Percentiles rank a stretch among this genome's conserved stretches.
Conservation (phyloP, 768 basidiomycete genomes). For the Lepiota subincarnata region DNA sequence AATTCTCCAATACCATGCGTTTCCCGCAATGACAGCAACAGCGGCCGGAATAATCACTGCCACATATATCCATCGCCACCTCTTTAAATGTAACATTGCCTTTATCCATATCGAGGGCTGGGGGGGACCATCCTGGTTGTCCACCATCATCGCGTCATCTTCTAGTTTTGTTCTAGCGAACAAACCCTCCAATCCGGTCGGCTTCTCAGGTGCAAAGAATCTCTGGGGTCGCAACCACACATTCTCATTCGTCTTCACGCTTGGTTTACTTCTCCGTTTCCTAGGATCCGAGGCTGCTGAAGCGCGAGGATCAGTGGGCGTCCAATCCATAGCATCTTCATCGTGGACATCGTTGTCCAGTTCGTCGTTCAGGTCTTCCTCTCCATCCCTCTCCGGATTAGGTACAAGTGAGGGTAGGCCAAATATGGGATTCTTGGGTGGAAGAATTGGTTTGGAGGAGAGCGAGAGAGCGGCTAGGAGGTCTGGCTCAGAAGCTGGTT, state of each 20-base stretch:
- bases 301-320: constrained; percentile 43
- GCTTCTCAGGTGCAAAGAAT: constrained; percentile 75
- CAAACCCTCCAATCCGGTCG: constrained; percentile 70
- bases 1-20: neutral
- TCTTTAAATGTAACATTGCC: constrained; percentile 21
- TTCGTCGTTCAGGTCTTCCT: constrained; percentile 32
- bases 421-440: constrained; percentile 53
- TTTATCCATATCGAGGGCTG: neutral
- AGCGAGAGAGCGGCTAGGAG: constrained; percentile 59
- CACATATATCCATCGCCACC: constrained; percentile 33
- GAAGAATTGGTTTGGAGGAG: constrained; percentile 58
- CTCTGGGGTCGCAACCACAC: constrained; percentile 65
- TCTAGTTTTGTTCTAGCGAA: constrained; percentile 57
- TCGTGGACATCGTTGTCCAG: constrained; percentile 8
- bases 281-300: constrained; percentile 12
- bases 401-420: constrained; percentile 61
- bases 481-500: constrained; percentile 43
- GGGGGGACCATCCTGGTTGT: neutral
- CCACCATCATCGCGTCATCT: constrained; percentile 35
- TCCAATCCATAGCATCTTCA: constrained; percentile 58
- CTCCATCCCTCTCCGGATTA: constrained; percentile 27
- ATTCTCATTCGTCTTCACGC: constrained; percentile 27
- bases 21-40: constrained; percentile 14
- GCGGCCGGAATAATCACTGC: constrained; percentile 25
- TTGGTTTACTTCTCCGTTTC: constrained; percentile 19